These are phyloP conservation scores for Tuber calosporum DNA, from an alignment of 495 filamentous ascomycete genomes.

Conservation along the genomic window DNA sequence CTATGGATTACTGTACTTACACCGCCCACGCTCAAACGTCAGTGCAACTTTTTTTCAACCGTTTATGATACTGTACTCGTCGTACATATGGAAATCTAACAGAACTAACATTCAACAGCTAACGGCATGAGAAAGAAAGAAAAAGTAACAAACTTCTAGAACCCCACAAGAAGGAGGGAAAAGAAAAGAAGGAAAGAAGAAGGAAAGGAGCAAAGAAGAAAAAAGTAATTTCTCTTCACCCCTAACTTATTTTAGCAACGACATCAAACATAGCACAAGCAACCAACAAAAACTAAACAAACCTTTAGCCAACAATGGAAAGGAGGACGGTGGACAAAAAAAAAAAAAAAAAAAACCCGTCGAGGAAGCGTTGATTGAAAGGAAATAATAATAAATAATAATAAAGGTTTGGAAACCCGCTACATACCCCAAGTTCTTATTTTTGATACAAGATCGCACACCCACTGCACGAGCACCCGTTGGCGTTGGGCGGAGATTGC, in stretches of 20 bases:
- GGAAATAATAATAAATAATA: conserved; percentile 5
- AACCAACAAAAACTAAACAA: conserved; percentile 2
- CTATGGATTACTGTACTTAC: conserved; percentile 2
- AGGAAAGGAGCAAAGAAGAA: conserved; percentile 3
- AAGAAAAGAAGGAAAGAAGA: conserved; percentile 12
- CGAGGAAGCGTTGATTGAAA: background rate
- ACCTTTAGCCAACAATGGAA: conserved; percentile 9
- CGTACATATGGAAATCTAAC: background rate
- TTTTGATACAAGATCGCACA: background rate
- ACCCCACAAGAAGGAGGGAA: conserved; percentile 13
- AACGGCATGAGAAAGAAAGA: conserved; percentile 2
- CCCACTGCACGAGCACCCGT: background rate
- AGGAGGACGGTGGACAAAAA: background rate
- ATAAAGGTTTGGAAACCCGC: background rate
- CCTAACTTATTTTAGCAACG: conserved; percentile 1
- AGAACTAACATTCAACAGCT: background rate
- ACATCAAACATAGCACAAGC: conserved; percentile 1
- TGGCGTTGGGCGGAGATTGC: no score
- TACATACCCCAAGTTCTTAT: background rate
- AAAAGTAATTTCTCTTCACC: background rate
- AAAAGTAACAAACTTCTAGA: conserved; percentile 21
- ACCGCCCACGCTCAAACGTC: background rate
- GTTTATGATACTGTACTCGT: background rate
- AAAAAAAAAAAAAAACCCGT: conserved; percentile 1
- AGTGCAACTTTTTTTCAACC: background rate